Base-by-base conservation (phyloP, 768 basidiomycete genomes). In the Steccherinum ochraceum region DNA sequence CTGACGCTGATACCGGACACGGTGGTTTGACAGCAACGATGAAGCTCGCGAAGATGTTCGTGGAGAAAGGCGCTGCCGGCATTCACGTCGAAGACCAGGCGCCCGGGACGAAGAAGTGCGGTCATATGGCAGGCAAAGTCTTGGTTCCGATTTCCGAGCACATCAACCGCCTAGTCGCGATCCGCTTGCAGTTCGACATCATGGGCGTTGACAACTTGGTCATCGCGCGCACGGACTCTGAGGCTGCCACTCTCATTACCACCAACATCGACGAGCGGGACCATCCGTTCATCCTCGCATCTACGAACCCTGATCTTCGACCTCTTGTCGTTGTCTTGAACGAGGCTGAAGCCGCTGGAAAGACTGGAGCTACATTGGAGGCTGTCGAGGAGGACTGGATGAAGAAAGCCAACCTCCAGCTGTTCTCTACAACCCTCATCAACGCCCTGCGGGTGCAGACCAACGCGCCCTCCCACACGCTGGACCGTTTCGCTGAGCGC, bases 51-150 rank as follows among this genome's bases (percentile, higher is more conserved):
- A 99, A 99, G 72, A 84, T 99, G 80, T 97, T 99, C 64, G 93
- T 97, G 57, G 96, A 99, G 72, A 90, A 93, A 61, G 95, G 96
- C 55, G 96, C 96, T 0, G 94, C 96, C 13, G 96, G 95, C 19
- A 92, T 99, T 48, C 96, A 99, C 67, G 77, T 99, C 63, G 96
- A 99, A 64, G 96, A 99, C 63, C 96, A 99, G 68, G 94, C 93
- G 12, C 86, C 94, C 0, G 93, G 94, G 19, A 96, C 95, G 18
- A 97, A 99, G 74, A 99, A 99, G 64, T 89, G 87, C 56, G 87
- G 89, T 21, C 90, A 93, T 67, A 93, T 93, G 90, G 93, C 87
- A 11, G 91, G 89, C 50, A 93, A 97, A 67, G 95, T 97, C 42
- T 84, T 99, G 61, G 96, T 99, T 11, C 94, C 96, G 39, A 93